Conservation (phyloP, 441 rosid species). For the Metrosideros polymorpha region DNA sequence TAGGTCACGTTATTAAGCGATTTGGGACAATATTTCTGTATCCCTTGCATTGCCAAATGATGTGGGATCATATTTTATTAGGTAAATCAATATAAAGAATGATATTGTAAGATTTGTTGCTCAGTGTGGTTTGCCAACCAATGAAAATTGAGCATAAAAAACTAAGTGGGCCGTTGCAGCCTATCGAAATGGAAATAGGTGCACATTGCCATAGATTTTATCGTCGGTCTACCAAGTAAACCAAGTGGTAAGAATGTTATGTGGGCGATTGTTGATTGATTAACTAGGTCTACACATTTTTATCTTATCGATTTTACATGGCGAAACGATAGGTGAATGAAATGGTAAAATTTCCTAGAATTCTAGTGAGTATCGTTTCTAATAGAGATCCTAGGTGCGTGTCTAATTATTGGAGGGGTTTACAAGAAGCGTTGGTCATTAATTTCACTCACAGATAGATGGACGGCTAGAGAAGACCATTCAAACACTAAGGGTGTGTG, state of each 20-base stretch:
- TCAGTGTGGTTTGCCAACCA: neutral
- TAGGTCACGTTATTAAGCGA: neutral
- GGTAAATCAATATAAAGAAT: neutral
- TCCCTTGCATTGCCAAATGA: no score
- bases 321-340: neutral
- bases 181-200: neutral
- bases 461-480: neutral
- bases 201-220: neutral
- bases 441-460: neutral
- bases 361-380: neutral
- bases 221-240: neutral
- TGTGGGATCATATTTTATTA: neutral
- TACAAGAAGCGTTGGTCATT: neutral
- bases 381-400: neutral
- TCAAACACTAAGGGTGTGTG: neutral
- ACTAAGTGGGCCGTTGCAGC: neutral
- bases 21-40: neutral
- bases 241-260: neutral
- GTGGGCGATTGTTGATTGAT: neutral
- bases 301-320: neutral
- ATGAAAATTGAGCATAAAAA: neutral
- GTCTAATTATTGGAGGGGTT: neutral
- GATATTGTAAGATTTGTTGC: neutral
- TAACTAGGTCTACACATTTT: neutral
- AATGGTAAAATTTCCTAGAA: neutral